Conservation (phyloP, 192 early-diverging fungal genomes). For the Linnemannia elongata region DNA sequence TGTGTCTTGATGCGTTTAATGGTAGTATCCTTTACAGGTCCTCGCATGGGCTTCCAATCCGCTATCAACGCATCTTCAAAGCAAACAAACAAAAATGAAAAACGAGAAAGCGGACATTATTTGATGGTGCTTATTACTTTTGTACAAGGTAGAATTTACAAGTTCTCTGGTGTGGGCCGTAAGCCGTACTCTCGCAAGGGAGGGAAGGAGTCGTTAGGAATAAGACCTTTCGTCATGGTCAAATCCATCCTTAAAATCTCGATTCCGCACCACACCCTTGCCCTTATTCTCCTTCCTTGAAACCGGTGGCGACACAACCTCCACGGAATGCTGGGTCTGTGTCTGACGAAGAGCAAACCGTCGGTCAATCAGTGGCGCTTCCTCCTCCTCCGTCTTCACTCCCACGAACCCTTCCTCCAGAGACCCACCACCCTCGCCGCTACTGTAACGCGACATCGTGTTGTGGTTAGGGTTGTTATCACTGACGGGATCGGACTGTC, state of each 20-base stretch:
- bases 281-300: background rate
- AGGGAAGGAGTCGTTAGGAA: no score
- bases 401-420: background rate
- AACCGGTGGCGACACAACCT: background rate
- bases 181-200: no score
- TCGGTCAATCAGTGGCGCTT: conserved; percentile 35
- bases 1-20: no score
- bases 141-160: no score
- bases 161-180: no score
- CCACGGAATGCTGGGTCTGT: background rate
- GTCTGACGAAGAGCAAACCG: conserved; percentile 9
- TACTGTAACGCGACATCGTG: background rate
- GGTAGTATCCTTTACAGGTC: no score
- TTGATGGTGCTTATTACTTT: no score
- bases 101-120: no score
- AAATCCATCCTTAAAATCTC: background rate
- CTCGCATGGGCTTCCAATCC: no score
- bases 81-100: no score
- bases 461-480: background rate
- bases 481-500: background rate
- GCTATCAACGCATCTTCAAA: no score
- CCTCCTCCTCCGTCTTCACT: conserved; percentile 16
- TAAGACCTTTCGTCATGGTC: background rate
- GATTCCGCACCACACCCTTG: background rate
- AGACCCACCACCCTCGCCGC: no score